Evolutionary conservation across 306 rosid genomes (phyloP).

Genomic region (Prunus mira): DNA sequence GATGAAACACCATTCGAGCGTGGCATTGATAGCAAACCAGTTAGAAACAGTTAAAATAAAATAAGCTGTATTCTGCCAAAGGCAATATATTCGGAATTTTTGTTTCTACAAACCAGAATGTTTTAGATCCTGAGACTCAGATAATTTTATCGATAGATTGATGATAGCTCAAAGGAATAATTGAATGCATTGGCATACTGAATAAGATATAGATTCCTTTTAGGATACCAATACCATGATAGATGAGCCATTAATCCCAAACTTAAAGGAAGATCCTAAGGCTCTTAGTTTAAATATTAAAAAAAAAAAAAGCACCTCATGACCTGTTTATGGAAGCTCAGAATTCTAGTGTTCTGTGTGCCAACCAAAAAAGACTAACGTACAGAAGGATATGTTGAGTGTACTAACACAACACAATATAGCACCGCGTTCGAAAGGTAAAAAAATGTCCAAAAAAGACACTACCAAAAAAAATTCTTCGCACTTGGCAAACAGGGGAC

Average conservation of each 20-base stretch:
- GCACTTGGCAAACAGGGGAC: not conserved
- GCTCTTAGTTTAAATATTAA: too few relatives aligned
- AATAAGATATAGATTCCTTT: not conserved
- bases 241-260: not conserved
- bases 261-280: not conserved
- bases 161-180: not conserved
- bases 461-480: not conserved
- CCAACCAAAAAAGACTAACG: too few relatives aligned
- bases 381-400: not conserved
- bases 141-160: too few relatives aligned
- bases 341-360: too few relatives aligned
- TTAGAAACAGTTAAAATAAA: not conserved
- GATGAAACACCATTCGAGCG: not conserved
- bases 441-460: not conserved
- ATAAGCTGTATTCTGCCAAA: not conserved
- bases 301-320: not conserved
- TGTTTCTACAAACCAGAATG: not conserved
- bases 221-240: not conserved
- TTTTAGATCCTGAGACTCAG: too few relatives aligned
- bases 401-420: not conserved
- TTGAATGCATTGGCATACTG: not conserved
- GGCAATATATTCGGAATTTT: not conserved
- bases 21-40: not conserved
- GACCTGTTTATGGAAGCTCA: too few relatives aligned
- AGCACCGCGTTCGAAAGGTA: not conserved